Base-by-base conservation (phyloP, 208 protist genomes). In the Naegleria fowleri region DNA sequence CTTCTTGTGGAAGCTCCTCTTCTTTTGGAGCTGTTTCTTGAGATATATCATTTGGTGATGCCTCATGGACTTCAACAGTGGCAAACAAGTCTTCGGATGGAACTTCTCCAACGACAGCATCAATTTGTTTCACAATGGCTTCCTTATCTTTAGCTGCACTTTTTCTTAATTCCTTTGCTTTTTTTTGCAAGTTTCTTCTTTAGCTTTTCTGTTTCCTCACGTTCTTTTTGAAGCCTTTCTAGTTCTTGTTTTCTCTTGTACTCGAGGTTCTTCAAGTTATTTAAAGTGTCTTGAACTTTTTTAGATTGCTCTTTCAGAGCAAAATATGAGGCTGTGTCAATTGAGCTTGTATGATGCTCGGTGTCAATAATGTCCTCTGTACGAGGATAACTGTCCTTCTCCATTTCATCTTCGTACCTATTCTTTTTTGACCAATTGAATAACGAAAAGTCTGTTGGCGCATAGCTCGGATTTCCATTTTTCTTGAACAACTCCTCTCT, bases 401-500 rank as follows among this genome's bases (percentile, higher is more conserved):
- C 83, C 83, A 52, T 22, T 40, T 51, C 83, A 52, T 29, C 83
- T 5, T 87, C 83, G 33, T 51, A 51, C 52, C 41, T 33, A 79
- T 79, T 36, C 29, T 79, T 79, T 79, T 36, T 86, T 48, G 29
- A 6, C 83, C 83, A 39, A 43, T 33, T 40, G 48, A 43, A 40
- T 29, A 88, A 58, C 0, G 22, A 88, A 36, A 38, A 58, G 33
- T 88, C 41, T 11, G 85, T 58, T 36, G 85, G 85, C 13, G 39
- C 4, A 39, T 88, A 39, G 36, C 0, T 29, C 6, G 25, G 4
- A 3, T 16, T 22, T 58, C 13, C 19, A 15, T 58, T 6, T 58
- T 51, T 88, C 13, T 58, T 58, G 36, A 58, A 88, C n/a, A 88
- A n/a, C 15, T 88, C 85, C 40, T 88, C 85, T 7, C 85, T 48